Base-by-base conservation (phyloP, 2,329 filamentous ascomycete species). In the Ilyonectria robusta region DNA sequence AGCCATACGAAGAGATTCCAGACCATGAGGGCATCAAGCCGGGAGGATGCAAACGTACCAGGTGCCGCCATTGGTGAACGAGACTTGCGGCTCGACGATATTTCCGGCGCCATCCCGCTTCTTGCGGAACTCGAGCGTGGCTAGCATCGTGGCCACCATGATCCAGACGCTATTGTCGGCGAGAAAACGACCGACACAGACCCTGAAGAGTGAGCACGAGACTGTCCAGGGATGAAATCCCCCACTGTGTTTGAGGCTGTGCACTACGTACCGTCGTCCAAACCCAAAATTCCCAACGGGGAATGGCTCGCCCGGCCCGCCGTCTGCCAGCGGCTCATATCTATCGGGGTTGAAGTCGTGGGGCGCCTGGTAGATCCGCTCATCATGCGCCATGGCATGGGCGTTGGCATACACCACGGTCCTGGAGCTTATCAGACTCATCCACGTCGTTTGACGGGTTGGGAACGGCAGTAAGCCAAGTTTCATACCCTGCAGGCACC, bases 271-370 rank as follows among this genome's bases (percentile, higher is more conserved):
- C 76, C 76, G 73, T 60, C 78, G 71, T 15, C 78, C 78, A 60
- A 80, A 80, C 21, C 78, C 78, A 70, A 80, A 80, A 46, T 80
- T 78, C 19, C 73, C 77, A 51, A 75, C 67, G 0, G 84, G 84
- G 69, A 80, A 79, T 37, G 85, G 83, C 74, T 86, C 84, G 8
- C 83, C 83, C 40, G 72, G 75, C 71, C 68, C 82, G 33, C 73
- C 72, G 35, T 72, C 56, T 23, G 60, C 50, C 37, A 53, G 55
- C 13, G 70, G 67, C 62, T 64, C 60, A 70, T 82, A 87, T 26
- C 86, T 79, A 64, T 85, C 83, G 10, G 85, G 85, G 58, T 85
- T 79, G 70, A 87, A 87, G n/a, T 69, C 65, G 23, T 81, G 77
- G 13, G 85, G 82, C 58, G 81, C 66, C 6, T 59, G 59, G 76